Evolutionary conservation across 208 protist species (phyloP).

Genomic region (Trypanosoma mega): DNA sequence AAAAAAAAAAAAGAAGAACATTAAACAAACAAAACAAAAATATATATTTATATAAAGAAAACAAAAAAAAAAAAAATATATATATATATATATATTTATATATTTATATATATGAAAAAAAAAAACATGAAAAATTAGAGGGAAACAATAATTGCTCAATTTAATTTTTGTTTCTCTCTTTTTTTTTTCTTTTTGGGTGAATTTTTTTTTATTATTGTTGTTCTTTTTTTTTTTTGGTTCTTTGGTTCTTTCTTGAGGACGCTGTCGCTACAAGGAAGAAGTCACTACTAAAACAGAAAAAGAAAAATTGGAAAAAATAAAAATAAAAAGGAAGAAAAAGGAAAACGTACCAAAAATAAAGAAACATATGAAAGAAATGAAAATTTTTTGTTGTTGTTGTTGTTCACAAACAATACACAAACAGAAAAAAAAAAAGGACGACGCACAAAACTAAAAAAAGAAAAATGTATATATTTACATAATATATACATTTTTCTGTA

Average conservation of each 20-base stretch:
- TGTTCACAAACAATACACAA: conserved; percentile 14
- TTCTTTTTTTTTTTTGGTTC: conserved; percentile 16
- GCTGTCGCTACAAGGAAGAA: not conserved
- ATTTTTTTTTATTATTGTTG: conserved; percentile 17
- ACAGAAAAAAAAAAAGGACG: conserved; percentile 27
- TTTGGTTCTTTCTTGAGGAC: conserved; percentile 3
- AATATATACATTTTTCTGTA: conserved; percentile 13
- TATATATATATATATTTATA: conserved; percentile 21
- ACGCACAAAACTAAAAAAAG: conserved; percentile 1
- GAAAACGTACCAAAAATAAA: conserved; percentile 19
- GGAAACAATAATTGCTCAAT: too few relatives aligned
- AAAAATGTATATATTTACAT: conserved; percentile 18
- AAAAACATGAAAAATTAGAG: too few relatives aligned
- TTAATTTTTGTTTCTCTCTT: too few relatives aligned
- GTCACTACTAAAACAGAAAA: conserved; percentile 12
- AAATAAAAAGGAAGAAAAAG: conserved; percentile 3
- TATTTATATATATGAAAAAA: conserved; percentile 22
- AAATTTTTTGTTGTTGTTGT: conserved; percentile 20
- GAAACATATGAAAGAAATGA: not conserved
- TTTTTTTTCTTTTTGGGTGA: too few relatives aligned
- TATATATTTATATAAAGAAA: conserved; percentile 4
- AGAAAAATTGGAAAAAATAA: conserved; percentile 4
- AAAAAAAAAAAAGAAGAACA: too few relatives aligned
- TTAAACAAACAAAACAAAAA: too few relatives aligned
- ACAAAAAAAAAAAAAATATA: conserved; percentile 20